Conservation (phyloP, 1,284 basidiomycete genomes). For the Ustilago bromivora region DNA sequence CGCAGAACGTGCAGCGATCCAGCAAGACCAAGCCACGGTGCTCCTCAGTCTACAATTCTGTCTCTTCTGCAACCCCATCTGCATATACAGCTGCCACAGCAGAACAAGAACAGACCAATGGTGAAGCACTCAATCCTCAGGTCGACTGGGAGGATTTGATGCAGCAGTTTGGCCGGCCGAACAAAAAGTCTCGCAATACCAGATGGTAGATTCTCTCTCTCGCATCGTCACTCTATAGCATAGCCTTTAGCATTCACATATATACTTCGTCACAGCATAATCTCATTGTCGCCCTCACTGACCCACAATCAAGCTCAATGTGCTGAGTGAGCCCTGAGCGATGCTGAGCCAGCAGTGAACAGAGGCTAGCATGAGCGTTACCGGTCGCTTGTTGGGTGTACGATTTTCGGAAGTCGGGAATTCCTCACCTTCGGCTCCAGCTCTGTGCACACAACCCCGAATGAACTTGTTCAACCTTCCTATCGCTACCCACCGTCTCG, state of each 20-base stretch:
- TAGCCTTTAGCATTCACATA: conserved; percentile 20
- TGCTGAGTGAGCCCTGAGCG: background rate
- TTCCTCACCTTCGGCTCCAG: background rate
- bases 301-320: background rate
- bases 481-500: background rate
- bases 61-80: background rate
- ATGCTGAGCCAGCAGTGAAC: background rate
- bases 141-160: conserved; percentile 36
- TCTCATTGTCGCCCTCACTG: background rate
- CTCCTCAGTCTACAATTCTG: background rate
- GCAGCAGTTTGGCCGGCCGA: conserved; percentile 13
- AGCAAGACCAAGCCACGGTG: background rate
- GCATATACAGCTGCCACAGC: background rate
- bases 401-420: conserved; percentile 17
- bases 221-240: conserved; percentile 5
- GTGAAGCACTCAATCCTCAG: conserved; percentile 30
- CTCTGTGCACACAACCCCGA: conserved; percentile 13
- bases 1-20: background rate
- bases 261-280: background rate
- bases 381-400: background rate
- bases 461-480: conserved; percentile 4
- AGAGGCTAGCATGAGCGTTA: background rate
- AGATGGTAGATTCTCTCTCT: conserved; percentile 14
- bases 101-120: background rate
- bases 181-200: conserved; percentile 10